Conservation (phyloP, 352 stramenopile species). For the Phytophthora fragariae region DNA sequence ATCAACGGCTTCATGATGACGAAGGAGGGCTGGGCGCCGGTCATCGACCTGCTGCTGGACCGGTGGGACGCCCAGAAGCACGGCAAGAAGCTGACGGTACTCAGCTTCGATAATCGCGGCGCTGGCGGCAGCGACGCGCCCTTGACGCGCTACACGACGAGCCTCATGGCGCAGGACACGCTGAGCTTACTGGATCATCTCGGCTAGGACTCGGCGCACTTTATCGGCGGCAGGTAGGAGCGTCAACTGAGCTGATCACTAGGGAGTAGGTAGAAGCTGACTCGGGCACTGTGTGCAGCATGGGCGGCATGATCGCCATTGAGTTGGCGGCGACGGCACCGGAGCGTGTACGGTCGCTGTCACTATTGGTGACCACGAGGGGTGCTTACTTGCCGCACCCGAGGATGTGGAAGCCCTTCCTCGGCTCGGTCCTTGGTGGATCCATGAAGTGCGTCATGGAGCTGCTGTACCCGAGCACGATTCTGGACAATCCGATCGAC, state of each 20-base stretch:
- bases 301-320: slow-evolving; percentile 60
- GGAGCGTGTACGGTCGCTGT: slow-evolving; percentile 44
- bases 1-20: slow-evolving; percentile 53
- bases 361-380: slow-evolving; percentile 47
- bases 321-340: slow-evolving; percentile 41
- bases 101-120: slow-evolving; percentile 63
- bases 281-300: slow-evolving; percentile 26
- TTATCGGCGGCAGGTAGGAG: slow-evolving; percentile 45
- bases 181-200: slow-evolving; percentile 51
- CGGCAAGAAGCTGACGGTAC: slow-evolving; percentile 37
- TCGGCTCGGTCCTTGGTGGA: slow-evolving; percentile 30
- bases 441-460: slow-evolving; percentile 42
- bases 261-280: neutral
- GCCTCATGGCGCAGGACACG: slow-evolving; percentile 57
- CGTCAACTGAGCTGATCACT: neutral
- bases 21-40: slow-evolving; percentile 51
- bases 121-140: slow-evolving; percentile 50
- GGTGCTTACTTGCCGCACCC: slow-evolving; percentile 36
- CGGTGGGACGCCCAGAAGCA: slow-evolving; percentile 36
- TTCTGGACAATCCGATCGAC: slow-evolving; percentile 36
- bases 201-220: slow-evolving; percentile 47
- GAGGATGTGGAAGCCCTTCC: slow-evolving; percentile 42
- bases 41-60: slow-evolving; percentile 47
- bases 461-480: slow-evolving; percentile 38
- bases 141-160: slow-evolving; percentile 52